phyloP scores from a whole-genome alignment of 177 flowering plant genomes.

The Vitis hybrid region DNA sequence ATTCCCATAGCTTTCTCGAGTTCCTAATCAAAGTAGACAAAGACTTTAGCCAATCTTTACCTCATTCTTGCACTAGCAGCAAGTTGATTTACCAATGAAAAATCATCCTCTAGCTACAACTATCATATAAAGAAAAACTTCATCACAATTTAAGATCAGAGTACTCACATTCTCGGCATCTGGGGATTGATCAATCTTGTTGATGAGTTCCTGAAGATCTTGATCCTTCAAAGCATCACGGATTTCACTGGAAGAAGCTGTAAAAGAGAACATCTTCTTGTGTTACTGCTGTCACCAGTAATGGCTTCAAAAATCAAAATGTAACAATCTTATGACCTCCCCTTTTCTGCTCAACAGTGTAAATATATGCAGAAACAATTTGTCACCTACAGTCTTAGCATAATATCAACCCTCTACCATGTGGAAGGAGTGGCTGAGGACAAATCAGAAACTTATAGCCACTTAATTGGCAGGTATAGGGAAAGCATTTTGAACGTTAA shows the following conservation, averaged over 20 bases:
- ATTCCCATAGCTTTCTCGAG: conserved; percentile 63
- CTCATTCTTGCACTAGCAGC: neutral
- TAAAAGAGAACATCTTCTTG: conserved; percentile 4
- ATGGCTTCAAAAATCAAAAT: neutral
- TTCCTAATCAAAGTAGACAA: conserved; percentile 38
- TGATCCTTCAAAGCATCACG: conserved; percentile 60
- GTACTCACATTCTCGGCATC: conserved; percentile 53
- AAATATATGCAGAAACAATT: no score
- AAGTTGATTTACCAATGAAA: neutral
- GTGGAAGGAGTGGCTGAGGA: no score
- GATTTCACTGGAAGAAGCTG: conserved; percentile 72
- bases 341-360: no score
- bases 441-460: no score
- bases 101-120: neutral
- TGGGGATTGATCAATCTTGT: conserved; percentile 51
- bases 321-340: neutral
- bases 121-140: neutral
- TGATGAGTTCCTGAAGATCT: conserved; percentile 63
- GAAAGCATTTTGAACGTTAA: no score
- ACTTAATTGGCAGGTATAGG: no score
- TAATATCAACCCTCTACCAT: no score
- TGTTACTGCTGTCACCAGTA: neutral
- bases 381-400: no score
- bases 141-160: neutral
- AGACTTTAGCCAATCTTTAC: neutral